Percentiles rank a stretch among this genome's conserved stretches.
Conservation (phyloP, 495 filamentous ascomycete species). For the Aspergillus ostianus region DNA sequence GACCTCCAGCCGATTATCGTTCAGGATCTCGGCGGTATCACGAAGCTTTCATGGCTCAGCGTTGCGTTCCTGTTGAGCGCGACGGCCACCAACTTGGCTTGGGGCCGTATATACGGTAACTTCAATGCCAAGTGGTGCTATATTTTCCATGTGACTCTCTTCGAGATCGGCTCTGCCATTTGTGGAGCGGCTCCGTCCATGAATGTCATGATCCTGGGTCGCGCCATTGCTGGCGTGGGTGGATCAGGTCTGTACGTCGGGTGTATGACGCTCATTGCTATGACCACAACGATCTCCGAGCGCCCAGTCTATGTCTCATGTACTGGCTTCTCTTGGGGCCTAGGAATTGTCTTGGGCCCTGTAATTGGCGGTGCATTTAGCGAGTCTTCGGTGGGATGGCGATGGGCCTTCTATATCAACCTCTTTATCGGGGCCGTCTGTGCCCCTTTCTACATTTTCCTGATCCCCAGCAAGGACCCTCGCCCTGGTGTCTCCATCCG, state of each 20-base stretch:
- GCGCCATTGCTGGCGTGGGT: constrained; percentile 42
- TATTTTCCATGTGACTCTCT: constrained; percentile 46
- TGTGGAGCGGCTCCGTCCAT: constrained; percentile 55
- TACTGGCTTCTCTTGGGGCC: constrained; percentile 41
- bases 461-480: constrained; percentile 50
- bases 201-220: constrained; percentile 53
- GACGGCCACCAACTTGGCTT: constrained; percentile 43
- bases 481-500: constrained; percentile 31
- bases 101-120: constrained; percentile 45
- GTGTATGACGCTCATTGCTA: constrained; percentile 30
- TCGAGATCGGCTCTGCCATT: constrained; percentile 51
- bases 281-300: constrained; percentile 29
- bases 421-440: constrained; percentile 51
- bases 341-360: constrained; percentile 55
- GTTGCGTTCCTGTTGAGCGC: constrained; percentile 53
- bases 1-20: constrained; percentile 9
- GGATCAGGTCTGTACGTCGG: constrained; percentile 40
- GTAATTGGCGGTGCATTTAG: constrained; percentile 64
- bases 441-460: constrained; percentile 57
- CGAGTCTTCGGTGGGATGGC: constrained; percentile 49
- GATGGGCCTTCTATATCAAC: constrained; percentile 76
- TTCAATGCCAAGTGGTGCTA: constrained; percentile 58
- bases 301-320: constrained; percentile 31
- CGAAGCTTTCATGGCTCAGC: constrained; percentile 27
- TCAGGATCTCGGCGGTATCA: constrained; percentile 3